These are phyloP conservation scores for Sequoiadendron giganteum DNA, from an alignment of 75 land plant species.

Conservation along the genomic window DNA sequence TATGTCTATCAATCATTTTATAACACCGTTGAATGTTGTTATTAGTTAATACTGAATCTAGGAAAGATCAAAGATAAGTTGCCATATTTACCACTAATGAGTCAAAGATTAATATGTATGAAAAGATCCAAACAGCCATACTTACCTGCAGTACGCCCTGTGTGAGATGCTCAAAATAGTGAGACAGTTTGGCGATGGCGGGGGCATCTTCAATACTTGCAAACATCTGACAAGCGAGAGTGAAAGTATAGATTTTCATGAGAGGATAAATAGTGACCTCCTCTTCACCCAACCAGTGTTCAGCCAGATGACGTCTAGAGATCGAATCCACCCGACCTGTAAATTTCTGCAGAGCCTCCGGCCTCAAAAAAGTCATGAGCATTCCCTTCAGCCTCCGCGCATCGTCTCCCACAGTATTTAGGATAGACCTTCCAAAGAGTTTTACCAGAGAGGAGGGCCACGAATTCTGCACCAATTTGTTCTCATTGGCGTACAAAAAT, in stretches of 20 bases:
- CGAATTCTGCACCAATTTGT: conserved; percentile 22
- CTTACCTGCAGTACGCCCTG: conserved; percentile 9
- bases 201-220: conserved; percentile 16
- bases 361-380: conserved; percentile 20
- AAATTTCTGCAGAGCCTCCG: conserved; percentile 26
- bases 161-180: background rate
- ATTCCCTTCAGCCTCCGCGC: background rate
- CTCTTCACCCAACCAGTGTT: conserved; percentile 15
- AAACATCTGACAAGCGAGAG: conserved; percentile 17
- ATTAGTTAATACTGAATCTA: no score
- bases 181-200: background rate
- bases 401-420: background rate
- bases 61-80: no score
- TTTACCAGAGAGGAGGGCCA: no score
- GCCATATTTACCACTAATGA: no score
- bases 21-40: no score
- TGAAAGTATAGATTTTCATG: conserved; percentile 29
- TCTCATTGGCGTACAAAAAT: conserved; percentile 28
- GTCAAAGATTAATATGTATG: no score
- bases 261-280: conserved; percentile 21
- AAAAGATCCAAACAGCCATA: background rate
- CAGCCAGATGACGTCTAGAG: conserved; percentile 11
- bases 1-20: no score
- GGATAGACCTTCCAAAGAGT: no score
- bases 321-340: conserved; percentile 18